Conservation (phyloP, 2,329 filamentous ascomycete genomes). For the Colletotrichum camelliae region DNA sequence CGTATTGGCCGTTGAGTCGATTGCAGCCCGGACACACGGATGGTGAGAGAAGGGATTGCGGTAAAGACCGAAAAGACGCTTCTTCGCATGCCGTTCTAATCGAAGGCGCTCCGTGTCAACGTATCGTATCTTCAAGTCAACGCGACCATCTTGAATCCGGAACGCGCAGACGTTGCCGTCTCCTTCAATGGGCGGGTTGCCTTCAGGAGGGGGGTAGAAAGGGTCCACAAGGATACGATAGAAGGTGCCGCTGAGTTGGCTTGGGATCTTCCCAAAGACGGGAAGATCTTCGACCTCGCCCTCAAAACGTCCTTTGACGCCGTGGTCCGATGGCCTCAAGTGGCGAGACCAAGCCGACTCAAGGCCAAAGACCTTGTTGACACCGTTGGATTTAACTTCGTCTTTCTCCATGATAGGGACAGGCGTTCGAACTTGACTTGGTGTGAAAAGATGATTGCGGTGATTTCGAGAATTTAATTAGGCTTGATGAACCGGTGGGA, state of each 20-base stretch:
- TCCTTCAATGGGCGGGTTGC: conserved; percentile 22
- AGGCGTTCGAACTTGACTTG: not conserved
- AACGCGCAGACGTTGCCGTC: conserved; percentile 44
- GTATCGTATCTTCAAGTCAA: conserved; percentile 38
- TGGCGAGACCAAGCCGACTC: not conserved
- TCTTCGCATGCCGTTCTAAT: conserved; percentile 37
- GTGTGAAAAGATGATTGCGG: not conserved
- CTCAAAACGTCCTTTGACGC: not conserved
- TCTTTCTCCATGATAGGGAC: not conserved
- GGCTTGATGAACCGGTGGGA: not conserved
- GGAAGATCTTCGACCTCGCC: not conserved
- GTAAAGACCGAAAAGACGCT: conserved; percentile 38
- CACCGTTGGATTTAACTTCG: not conserved
- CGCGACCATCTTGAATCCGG: conserved; percentile 33
- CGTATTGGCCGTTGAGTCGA: conserved; percentile 50
- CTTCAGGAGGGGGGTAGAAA: not conserved
- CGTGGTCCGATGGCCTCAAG: not conserved
- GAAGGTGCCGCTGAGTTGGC: not conserved
- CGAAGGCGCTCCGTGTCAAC: conserved; percentile 45
- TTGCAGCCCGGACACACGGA: conserved; percentile 33
- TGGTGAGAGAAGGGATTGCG: conserved; percentile 44
- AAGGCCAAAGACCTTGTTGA: not conserved
- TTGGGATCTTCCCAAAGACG: not conserved
- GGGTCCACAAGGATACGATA: not conserved
- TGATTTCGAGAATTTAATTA: not conserved